Evolutionary conservation across 805 yeast genomes (phyloP).

Genomic region (Candida ponderosae): DNA sequence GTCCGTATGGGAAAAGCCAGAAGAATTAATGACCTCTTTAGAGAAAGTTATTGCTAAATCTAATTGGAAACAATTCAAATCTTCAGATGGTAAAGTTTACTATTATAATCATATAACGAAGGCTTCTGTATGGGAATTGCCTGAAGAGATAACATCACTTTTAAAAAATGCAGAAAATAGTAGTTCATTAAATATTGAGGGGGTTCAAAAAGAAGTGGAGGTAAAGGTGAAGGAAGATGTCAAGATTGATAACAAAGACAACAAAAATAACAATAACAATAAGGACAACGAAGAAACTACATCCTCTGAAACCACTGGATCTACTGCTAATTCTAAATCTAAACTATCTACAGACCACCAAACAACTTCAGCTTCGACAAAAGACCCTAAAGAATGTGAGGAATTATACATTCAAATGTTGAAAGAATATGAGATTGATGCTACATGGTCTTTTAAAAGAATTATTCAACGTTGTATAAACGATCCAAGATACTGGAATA

Average conservation of each 20-base stretch:
- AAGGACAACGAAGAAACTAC: slow-evolving; percentile 3
- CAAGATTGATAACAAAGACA: too few relatives aligned
- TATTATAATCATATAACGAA: slow-evolving; percentile 60
- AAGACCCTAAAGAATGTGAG: slow-evolving; percentile 28
- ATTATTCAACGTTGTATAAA: slow-evolving; percentile 51
- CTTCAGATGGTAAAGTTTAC: slow-evolving; percentile 55
- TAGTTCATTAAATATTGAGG: too few relatives aligned
- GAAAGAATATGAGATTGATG: slow-evolving; percentile 48
- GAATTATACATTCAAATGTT: slow-evolving; percentile 45
- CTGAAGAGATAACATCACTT: slow-evolving; percentile 40
- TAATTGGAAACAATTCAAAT: slow-evolving; percentile 43
- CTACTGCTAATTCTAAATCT: neutral
- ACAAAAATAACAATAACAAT: slow-evolving; percentile 2
- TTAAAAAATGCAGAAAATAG: too few relatives aligned
- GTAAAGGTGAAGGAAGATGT: too few relatives aligned
- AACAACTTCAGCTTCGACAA: slow-evolving; percentile 13
- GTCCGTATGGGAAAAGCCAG: slow-evolving; percentile 81
- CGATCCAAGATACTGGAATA: slow-evolving; percentile 61
- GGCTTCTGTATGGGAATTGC: slow-evolving; percentile 78
- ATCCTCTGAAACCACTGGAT: neutral
- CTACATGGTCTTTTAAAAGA: slow-evolving; percentile 66
- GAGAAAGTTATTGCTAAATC: slow-evolving; percentile 41
- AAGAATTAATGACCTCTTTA: slow-evolving; percentile 31
- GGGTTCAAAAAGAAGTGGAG: slow-evolving; percentile 20
- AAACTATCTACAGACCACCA: slow-evolving; percentile 12